Evolutionary conservation across 192 early-diverging fungal species (phyloP).

Genomic region (Glomus cerebriforme): DNA sequence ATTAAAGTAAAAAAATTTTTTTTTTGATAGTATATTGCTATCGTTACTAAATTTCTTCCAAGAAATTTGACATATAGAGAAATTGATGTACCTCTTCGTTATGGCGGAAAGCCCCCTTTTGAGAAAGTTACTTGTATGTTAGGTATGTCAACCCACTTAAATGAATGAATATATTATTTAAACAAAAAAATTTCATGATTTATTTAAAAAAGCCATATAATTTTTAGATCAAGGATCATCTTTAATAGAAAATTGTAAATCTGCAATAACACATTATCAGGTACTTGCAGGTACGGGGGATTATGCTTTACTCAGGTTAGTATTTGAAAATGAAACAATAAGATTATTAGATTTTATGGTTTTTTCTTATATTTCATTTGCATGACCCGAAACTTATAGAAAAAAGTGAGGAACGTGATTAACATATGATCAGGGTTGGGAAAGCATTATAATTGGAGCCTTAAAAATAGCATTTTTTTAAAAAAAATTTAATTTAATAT

Average conservation of each 20-base stretch:
- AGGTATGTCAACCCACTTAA: too few species aligned
- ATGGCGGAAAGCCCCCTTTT: neutral
- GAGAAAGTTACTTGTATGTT: neutral
- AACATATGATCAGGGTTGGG: too few species aligned
- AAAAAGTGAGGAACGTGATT: too few species aligned
- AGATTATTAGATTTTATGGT: too few species aligned
- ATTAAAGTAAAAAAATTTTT: neutral
- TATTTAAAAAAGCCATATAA: neutral
- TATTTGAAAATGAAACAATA: neutral
- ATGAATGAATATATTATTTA: neutral
- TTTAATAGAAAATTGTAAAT: neutral
- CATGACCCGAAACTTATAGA: too few species aligned
- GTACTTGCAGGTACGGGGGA: neutral
- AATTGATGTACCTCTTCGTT: neutral
- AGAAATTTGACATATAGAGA: neutral
- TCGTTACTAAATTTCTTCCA: slow-evolving; percentile 8
- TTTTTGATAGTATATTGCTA: neutral
- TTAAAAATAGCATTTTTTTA: too few species aligned
- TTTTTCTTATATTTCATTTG: too few species aligned
- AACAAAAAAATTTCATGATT: neutral
- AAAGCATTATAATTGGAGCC: too few species aligned
- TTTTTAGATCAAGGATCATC: neutral
- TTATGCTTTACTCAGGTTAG: slow-evolving; percentile 1
- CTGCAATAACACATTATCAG: neutral
- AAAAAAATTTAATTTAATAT: too few species aligned